phyloP scores from a whole-genome alignment of 2,329 filamentous ascomycete species.

The Xylogone sp. region DNA sequence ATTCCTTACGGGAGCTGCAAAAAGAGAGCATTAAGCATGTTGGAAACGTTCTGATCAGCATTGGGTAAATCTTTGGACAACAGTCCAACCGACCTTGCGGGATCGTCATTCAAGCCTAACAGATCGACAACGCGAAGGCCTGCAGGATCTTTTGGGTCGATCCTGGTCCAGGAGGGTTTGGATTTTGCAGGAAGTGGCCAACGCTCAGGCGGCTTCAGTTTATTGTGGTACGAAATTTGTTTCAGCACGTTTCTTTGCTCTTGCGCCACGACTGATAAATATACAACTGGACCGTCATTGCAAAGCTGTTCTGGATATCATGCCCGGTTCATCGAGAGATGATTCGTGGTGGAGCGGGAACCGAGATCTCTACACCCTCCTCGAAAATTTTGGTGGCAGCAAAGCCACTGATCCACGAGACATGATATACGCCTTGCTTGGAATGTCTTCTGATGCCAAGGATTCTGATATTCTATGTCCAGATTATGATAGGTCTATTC shows the following conservation, averaged over 20 bases:
- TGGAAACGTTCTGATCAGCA: slow-evolving; percentile 1
- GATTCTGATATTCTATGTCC: slow-evolving; percentile 3
- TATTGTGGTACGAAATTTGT: slow-evolving; percentile 7
- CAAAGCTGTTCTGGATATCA: slow-evolving; percentile 12
- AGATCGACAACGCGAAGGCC: not conserved
- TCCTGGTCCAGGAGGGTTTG: slow-evolving; percentile 6
- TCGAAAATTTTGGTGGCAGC: slow-evolving; percentile 9
- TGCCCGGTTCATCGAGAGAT: slow-evolving; percentile 6
- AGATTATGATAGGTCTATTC: slow-evolving; percentile 11
- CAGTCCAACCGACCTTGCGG: not conserved
- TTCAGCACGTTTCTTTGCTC: slow-evolving; percentile 5
- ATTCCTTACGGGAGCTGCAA: slow-evolving; percentile 6
- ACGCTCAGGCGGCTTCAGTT: slow-evolving; percentile 4
- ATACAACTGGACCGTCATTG: slow-evolving; percentile 2
- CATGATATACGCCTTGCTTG: slow-evolving; percentile 10
- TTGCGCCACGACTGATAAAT: not conserved
- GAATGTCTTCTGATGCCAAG: slow-evolving; percentile 5
- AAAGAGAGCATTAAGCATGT: not conserved
- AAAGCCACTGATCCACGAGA: slow-evolving; percentile 9
- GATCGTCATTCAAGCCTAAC: not conserved
- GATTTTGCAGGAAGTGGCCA: slow-evolving; percentile 3
- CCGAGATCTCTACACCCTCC: slow-evolving; percentile 5
- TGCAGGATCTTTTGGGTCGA: not conserved
- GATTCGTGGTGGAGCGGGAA: slow-evolving; percentile 8
- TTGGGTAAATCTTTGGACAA: slow-evolving; percentile 3